Percentiles rank a stretch among this genome's conserved stretches.
phyloP scores from a whole-genome alignment of 257 asterid species.

The Catharanthus roseus region DNA sequence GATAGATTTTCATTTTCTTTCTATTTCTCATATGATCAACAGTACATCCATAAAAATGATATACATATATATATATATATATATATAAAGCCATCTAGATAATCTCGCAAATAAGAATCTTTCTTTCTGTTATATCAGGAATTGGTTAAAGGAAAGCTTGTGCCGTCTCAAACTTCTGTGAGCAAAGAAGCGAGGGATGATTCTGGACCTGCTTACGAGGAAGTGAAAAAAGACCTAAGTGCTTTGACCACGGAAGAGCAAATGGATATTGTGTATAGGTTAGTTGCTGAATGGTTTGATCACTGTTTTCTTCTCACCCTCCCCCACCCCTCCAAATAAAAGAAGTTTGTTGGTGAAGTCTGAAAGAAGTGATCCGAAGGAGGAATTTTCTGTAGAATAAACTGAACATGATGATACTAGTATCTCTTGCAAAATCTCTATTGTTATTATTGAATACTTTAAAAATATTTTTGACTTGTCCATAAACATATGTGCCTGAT shows the following conservation, averaged over 20 bases:
- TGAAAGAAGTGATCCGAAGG: not conserved
- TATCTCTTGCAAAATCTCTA: not conserved
- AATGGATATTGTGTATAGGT: conserved; percentile 83
- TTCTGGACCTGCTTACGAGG: conserved; percentile 43
- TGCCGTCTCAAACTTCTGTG: conserved; percentile 29
- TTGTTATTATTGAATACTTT: not conserved
- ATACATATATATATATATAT: too few species aligned
- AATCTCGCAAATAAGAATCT: not conserved
- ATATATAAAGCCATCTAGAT: not conserved
- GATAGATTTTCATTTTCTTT: not conserved
- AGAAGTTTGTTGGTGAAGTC: not conserved
- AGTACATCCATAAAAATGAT: not conserved
- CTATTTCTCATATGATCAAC: not conserved
- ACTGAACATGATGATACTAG: not conserved
- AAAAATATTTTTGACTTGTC: not conserved
- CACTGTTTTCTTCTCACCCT: not conserved
- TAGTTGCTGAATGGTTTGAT: conserved; percentile 17
- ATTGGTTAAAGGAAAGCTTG: conserved; percentile 45
- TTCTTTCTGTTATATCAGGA: conserved; percentile 41
- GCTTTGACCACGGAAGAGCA: conserved; percentile 84
- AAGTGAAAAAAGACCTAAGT: conserved; percentile 65
- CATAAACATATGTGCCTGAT: not conserved
- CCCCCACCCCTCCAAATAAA: not conserved
- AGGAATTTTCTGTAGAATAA: not conserved
- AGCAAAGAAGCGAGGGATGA: conserved; percentile 42